Percentiles rank a stretch among this genome's conserved stretches.
These are phyloP conservation scores for Ephemerocybe angulata DNA, from an alignment of 768 basidiomycete species.

Conservation along the genomic window DNA sequence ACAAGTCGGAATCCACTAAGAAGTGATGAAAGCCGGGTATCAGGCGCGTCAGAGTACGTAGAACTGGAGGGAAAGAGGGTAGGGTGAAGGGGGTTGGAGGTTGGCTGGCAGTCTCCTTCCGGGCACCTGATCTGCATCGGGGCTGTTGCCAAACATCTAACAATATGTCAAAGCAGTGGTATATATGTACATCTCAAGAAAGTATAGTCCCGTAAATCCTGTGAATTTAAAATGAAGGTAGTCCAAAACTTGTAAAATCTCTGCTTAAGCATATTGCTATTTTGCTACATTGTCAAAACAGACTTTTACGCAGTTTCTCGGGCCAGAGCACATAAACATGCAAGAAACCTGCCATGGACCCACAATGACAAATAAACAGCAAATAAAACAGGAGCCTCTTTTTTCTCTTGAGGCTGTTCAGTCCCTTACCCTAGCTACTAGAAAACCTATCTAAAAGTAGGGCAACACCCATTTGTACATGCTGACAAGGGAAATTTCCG, in stretches of 20 bases:
- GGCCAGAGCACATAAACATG: neutral
- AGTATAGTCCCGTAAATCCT: neutral
- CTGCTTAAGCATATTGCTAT: neutral
- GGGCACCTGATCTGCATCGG: neutral
- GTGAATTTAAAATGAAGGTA: neutral
- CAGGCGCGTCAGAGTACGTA: neutral
- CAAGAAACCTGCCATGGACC: too few species aligned
- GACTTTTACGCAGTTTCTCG: neutral
- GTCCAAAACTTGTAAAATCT: too few species aligned
- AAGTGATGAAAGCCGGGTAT: slow-evolving; percentile 12
- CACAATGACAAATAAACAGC: too few species aligned
- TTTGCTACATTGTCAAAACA: neutral
- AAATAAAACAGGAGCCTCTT: too few species aligned
- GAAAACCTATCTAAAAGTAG: too few species aligned
- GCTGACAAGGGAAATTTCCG: too few species aligned
- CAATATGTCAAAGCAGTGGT: neutral
- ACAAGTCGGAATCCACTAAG: slow-evolving; percentile 24
- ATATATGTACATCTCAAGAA: neutral
- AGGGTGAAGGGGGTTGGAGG: neutral
- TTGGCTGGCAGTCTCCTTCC: neutral
- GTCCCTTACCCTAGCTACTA: too few species aligned
- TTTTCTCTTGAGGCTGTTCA: too few species aligned
- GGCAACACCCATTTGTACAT: too few species aligned
- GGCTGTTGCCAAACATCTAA: neutral
- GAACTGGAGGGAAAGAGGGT: neutral